Evolutionary conservation across 306 rosid species (phyloP), one percentile per base, ranked within the genome.

Genomic region (Dalbergia cultrata): DNA sequence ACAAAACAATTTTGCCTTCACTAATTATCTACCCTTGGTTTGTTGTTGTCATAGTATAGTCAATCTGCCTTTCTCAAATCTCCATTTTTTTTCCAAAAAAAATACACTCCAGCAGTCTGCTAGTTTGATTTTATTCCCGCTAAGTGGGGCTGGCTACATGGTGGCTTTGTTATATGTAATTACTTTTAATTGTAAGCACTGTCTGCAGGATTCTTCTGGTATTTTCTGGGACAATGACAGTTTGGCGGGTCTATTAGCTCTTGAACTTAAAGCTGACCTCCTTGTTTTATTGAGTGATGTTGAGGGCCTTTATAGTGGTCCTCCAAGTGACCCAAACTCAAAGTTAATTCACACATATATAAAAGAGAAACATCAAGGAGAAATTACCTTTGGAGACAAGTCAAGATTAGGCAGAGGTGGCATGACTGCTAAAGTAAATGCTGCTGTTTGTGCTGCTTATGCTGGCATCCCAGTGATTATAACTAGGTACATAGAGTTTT

Each of bases 191-290:
- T 61, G 66, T 63, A 82, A 82, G 83, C 71, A 17, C 47, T 53
- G 22, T 78, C 68, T 80, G 87, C 97, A 95, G 99, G 99, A 95
- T 74, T 91, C 98, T 75, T 86, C 98, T 61, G 99, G 98, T 56
- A 93, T 93, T 76, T 95, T 95, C 75, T 95, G 98, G 99, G 99
- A 95, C 85, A 95, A 95, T 75, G 99, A 95, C 74, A 92, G 99
- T 80, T 92, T 95, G 90, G 98, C 99, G 6, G 89, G 96, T 80
- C 86, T 93, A 61, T 84, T 95, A 81, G 98, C 99, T 62, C 77
- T 84, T 67, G 98, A 95, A 82, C 92, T 93, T 61, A 93, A 95
- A 72, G 99, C 97, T 67, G 99, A 95, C 70, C 98, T 95, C 66
- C 92, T 95, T 54, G 96, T 95, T 85, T 67, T 95, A 59, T 79